Conservation (phyloP, 1,139 yeast species). For the Zygoascus hellenicus region DNA sequence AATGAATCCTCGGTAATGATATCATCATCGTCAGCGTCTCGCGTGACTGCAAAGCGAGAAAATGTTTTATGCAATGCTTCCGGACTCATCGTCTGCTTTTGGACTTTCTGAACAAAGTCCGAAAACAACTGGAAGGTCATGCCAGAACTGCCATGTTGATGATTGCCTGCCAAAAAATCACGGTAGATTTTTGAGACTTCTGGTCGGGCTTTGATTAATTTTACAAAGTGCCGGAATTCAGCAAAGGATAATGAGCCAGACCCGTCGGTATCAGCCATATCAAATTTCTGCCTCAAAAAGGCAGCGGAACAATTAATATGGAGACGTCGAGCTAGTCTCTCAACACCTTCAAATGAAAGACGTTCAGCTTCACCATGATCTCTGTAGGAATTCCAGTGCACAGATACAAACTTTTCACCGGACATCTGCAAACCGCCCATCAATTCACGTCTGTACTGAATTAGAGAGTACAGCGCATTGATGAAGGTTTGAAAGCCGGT, state of each 20-base stretch:
- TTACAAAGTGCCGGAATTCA: slow-evolving; percentile 70
- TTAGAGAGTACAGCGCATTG: slow-evolving; percentile 41
- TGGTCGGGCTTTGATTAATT: slow-evolving; percentile 44
- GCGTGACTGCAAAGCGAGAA: slow-evolving; percentile 37
- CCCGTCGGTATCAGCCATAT: slow-evolving; percentile 42
- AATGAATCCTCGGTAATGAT: slow-evolving; percentile 46
- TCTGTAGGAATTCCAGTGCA: slow-evolving; percentile 51
- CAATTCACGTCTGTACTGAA: slow-evolving; percentile 45
- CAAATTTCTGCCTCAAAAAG: slow-evolving; percentile 41
- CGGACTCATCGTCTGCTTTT: slow-evolving; percentile 42
- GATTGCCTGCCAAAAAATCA: slow-evolving; percentile 9
- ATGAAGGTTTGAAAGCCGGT: slow-evolving; percentile 55
- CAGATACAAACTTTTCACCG: slow-evolving; percentile 48
- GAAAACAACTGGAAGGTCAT: slow-evolving; percentile 40
- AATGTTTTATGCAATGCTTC: slow-evolving; percentile 39
- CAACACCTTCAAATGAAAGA: slow-evolving; percentile 62
- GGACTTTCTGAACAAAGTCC: slow-evolving; percentile 46
- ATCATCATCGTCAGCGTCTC: slow-evolving; percentile 4
- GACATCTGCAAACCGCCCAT: slow-evolving; percentile 51
- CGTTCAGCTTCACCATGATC: slow-evolving; percentile 38
- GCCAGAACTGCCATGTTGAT: slow-evolving; percentile 13
- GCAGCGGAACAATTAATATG: slow-evolving; percentile 57
- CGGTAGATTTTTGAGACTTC: slow-evolving; percentile 45
- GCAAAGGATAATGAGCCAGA: slow-evolving; percentile 52
- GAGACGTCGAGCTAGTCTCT: slow-evolving; percentile 56